These are phyloP conservation scores for Fusarium camptoceras DNA, from an alignment of 2,329 filamentous ascomycete genomes.

Conservation along the genomic window DNA sequence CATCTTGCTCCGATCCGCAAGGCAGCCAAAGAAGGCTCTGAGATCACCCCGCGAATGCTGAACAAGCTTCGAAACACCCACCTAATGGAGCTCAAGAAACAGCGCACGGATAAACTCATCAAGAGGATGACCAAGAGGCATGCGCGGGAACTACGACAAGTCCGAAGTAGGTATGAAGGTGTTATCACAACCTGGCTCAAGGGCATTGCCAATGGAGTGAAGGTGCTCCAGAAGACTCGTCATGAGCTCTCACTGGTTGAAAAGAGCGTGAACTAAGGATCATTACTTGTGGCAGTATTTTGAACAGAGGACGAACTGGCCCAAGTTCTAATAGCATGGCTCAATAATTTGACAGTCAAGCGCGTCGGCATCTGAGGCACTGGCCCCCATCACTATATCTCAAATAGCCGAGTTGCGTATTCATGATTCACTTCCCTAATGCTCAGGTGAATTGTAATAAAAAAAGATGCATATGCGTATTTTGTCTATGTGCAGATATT, in stretches of 20 bases:
- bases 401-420: not conserved
- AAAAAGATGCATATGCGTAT: constrained; percentile 29
- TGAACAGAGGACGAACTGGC: not conserved
- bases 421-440: not conserved
- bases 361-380: not conserved
- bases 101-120: not conserved
- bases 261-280: not conserved
- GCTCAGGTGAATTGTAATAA: not conserved
- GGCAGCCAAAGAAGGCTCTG: not conserved
- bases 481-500: constrained; percentile 33
- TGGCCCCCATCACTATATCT: not conserved
- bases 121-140: not conserved
- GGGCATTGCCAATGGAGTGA: not conserved
- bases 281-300: not conserved
- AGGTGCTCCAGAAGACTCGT: not conserved
- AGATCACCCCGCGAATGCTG: not conserved
- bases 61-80: not conserved
- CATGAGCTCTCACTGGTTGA: not conserved
- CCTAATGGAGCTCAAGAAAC: not conserved
- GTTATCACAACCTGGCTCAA: not conserved
- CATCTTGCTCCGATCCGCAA: not conserved
- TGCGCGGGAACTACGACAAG: not conserved
- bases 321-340: not conserved
- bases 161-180: not conserved
- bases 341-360: not conserved